A percentile compares a stretch with the other conserved stretches of the same genome.
phyloP scores from a whole-genome alignment of 2,329 filamentous ascomycete species.

The Trichophyton schoenleinii region DNA sequence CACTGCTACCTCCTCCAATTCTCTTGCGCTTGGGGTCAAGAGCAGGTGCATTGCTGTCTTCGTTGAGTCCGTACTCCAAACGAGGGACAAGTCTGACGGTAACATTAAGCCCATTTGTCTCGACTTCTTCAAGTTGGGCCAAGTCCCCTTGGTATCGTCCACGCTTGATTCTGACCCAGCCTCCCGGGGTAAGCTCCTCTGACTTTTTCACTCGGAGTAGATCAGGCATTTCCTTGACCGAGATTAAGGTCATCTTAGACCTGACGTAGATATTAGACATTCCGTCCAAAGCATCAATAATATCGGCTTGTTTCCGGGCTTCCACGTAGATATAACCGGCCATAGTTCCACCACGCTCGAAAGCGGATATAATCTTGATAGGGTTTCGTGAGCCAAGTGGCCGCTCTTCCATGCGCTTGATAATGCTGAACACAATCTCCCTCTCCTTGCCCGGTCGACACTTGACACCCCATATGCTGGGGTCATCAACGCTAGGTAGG shows the following conservation, averaged over 20 bases:
- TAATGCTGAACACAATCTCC: slow-evolving; percentile 76
- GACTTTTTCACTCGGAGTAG: slow-evolving; percentile 83
- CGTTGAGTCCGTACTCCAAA: slow-evolving; percentile 79
- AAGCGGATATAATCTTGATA: slow-evolving; percentile 74
- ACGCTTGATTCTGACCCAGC: slow-evolving; percentile 79
- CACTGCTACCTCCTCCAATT: slow-evolving; percentile 36
- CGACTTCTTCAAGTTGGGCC: slow-evolving; percentile 82
- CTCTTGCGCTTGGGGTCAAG: slow-evolving; percentile 70
- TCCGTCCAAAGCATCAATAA: slow-evolving; percentile 67
- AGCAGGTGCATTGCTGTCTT: slow-evolving; percentile 51
- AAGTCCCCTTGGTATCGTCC: slow-evolving; percentile 78
- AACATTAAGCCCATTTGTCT: slow-evolving; percentile 81
- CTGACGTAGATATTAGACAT: slow-evolving; percentile 84
- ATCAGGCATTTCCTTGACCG: slow-evolving; percentile 96
- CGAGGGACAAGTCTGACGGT: slow-evolving; percentile 78
- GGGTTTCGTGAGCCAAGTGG: slow-evolving; percentile 60
- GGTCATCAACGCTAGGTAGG: slow-evolving; percentile 86
- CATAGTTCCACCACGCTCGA: slow-evolving; percentile 82
- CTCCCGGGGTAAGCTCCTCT: slow-evolving; percentile 69
- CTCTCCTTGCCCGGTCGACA: slow-evolving; percentile 93
- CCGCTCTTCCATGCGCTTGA: slow-evolving; percentile 76
- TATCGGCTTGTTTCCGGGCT: slow-evolving; percentile 73
- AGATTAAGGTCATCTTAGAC: slow-evolving; percentile 73
- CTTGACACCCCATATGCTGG: slow-evolving; percentile 86
- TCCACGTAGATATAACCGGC: slow-evolving; percentile 93